Conservation (phyloP, 2,329 filamentous ascomycete genomes). For the Fusarium clavum region DNA sequence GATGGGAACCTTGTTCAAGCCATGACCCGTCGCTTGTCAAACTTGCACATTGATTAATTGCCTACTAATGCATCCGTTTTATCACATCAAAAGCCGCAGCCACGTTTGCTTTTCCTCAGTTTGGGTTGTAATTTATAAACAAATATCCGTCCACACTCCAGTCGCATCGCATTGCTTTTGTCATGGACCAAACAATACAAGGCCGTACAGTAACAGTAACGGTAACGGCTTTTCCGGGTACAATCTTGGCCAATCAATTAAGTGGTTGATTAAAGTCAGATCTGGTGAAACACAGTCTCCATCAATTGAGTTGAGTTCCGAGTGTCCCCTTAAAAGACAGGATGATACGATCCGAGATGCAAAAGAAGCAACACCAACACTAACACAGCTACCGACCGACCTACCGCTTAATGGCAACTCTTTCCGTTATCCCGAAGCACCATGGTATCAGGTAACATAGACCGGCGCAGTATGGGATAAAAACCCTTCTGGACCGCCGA, state of each 20-base stretch:
- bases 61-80: neutral
- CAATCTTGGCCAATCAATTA: conserved; percentile 12
- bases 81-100: neutral
- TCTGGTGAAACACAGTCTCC: conserved; percentile 36
- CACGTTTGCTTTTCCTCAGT: conserved; percentile 3
- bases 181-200: neutral
- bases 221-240: conserved; percentile 6
- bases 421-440: conserved; percentile 9
- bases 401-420: neutral
- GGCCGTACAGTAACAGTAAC: neutral
- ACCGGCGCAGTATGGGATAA: neutral
- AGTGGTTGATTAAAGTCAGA: conserved; percentile 29
- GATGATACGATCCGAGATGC: conserved; percentile 2
- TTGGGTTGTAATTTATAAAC: neutral
- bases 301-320: neutral
- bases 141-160: neutral
- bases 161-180: neutral
- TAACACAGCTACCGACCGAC: neutral
- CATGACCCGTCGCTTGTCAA: conserved; percentile 7
- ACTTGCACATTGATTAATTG: neutral
- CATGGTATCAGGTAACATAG: neutral
- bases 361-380: neutral
- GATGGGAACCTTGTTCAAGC: conserved; percentile 1
- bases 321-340: conserved; percentile 13
- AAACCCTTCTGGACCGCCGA: neutral